phyloP scores from a whole-genome alignment of 106 monocot species.

The Ottelia alismoides region DNA sequence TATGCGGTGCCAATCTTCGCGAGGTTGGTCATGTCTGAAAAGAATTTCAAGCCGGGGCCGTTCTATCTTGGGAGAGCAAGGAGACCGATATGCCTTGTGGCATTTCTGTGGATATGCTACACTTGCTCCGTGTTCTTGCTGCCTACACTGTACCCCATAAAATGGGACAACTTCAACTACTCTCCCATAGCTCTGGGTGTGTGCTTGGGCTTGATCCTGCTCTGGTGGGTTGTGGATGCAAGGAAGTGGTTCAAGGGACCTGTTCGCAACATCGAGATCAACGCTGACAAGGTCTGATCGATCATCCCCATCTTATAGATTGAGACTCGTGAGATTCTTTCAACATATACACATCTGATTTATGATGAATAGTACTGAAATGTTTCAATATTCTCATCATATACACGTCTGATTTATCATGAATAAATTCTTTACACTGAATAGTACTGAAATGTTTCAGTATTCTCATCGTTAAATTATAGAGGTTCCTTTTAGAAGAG shows the following conservation, averaged over 20 bases:
- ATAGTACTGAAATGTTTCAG: too few relatives aligned
- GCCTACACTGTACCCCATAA: constrained; percentile 57
- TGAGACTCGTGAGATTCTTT: too few relatives aligned
- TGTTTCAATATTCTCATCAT: too few relatives aligned
- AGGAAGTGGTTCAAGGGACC: constrained; percentile 89
- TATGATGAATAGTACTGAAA: too few relatives aligned
- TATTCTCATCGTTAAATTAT: too few relatives aligned
- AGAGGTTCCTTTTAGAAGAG: too few relatives aligned
- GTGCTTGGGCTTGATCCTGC: constrained; percentile 31
- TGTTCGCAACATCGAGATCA: constrained; percentile 47
- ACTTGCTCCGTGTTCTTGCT: constrained; percentile 71
- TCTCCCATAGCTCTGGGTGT: constrained; percentile 53
- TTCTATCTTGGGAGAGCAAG: constrained; percentile 64
- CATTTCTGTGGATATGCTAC: constrained; percentile 82
- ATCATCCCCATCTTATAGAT: too few relatives aligned
- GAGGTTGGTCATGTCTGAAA: constrained; percentile 68
- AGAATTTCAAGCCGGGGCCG: constrained; percentile 58
- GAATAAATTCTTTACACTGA: too few relatives aligned
- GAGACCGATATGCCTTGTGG: constrained; percentile 55
- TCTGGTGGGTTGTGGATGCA: constrained; percentile 83
- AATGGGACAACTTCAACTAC: constrained; percentile 55
- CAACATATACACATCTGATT: too few relatives aligned
- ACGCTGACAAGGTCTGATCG: too few relatives aligned
- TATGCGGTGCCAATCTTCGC: constrained; percentile 79
- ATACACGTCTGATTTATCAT: too few relatives aligned